Evolutionary conservation across 2,329 filamentous ascomycete genomes (phyloP).

Genomic region (Monascus ruber): DNA sequence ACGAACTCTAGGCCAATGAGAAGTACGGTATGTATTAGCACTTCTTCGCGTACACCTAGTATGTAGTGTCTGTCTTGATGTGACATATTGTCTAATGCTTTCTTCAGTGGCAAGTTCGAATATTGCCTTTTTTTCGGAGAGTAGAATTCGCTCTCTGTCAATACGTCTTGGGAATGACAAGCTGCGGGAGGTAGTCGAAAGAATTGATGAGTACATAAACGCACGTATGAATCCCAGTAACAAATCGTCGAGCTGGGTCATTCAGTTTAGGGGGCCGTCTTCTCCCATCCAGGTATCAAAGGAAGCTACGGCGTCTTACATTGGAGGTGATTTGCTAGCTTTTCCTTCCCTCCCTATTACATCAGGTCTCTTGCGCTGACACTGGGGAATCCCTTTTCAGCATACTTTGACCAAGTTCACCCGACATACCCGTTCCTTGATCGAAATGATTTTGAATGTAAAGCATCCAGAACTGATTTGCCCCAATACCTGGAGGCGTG

Average conservation of each 20-base stretch:
- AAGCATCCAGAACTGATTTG: slow-evolving; percentile 16
- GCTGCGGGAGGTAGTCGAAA: slow-evolving; percentile 13
- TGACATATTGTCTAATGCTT: slow-evolving; percentile 2
- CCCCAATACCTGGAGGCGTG: slow-evolving; percentile 12
- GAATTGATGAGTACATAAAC: slow-evolving; percentile 8
- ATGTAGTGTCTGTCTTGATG: slow-evolving; percentile 9
- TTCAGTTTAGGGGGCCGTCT: slow-evolving; percentile 8
- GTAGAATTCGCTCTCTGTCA: slow-evolving; percentile 18
- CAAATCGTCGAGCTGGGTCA: slow-evolving; percentile 1
- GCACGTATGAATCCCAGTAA: slow-evolving; percentile 6
- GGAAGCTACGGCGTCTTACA: slow-evolving; percentile 5
- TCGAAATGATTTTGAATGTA: slow-evolving; percentile 22
- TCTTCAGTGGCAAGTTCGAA: slow-evolving; percentile 21
- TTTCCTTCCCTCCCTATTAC: no score
- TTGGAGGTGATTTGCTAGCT: slow-evolving; percentile 2
- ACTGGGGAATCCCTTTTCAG: slow-evolving; percentile 5
- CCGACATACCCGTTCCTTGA: slow-evolving; percentile 33
- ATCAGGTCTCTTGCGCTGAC: no score
- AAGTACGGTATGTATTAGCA: slow-evolving; percentile 4
- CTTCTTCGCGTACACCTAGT: slow-evolving; percentile 10
- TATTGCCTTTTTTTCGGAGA: slow-evolving; percentile 26
- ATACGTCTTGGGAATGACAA: slow-evolving; percentile 13
- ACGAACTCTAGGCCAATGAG: slow-evolving; percentile 1
- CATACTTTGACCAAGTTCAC: slow-evolving; percentile 32
- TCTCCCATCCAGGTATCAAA: slow-evolving; percentile 4